These are phyloP conservation scores for Nicotiana tabacum DNA, from an alignment of 257 asterid genomes.

Conservation along the genomic window DNA sequence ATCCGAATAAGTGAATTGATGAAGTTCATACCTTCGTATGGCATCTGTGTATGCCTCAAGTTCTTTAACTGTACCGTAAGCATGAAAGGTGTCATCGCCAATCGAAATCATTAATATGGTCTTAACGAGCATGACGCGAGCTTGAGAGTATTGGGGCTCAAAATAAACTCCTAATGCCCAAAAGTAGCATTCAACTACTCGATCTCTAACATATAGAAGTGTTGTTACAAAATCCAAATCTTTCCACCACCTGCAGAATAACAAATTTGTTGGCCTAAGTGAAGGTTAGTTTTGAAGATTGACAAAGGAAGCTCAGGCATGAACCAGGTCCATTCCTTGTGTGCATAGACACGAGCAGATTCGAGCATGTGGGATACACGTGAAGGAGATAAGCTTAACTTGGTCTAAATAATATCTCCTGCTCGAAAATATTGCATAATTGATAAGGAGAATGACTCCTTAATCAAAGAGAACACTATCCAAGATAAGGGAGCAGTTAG, in stretches of 20 bases:
- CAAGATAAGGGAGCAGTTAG: too few species aligned
- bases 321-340: too few species aligned
- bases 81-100: conserved; percentile 23
- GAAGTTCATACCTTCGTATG: conserved; percentile 4
- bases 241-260: conserved; percentile 14
- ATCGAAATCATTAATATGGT: neutral
- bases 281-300: too few species aligned
- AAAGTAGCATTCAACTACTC: conserved; percentile 22
- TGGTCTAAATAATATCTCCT: too few species aligned
- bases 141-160: conserved; percentile 13
- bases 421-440: too few species aligned
- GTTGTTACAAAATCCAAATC: conserved; percentile 10
- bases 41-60: conserved; percentile 2
- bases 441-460: too few species aligned
- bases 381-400: too few species aligned
- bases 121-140: conserved; percentile 15
- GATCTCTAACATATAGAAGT: conserved; percentile 15
- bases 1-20: neutral
- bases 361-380: too few species aligned
- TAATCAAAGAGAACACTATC: too few species aligned
- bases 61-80: conserved; percentile 15
- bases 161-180: conserved; percentile 15
- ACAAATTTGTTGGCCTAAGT: too few species aligned
- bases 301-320: too few species aligned
- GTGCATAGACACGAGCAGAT: too few species aligned